These are phyloP conservation scores for Inga leiocalycina DNA, from an alignment of 306 rosid species.

Conservation along the genomic window DNA sequence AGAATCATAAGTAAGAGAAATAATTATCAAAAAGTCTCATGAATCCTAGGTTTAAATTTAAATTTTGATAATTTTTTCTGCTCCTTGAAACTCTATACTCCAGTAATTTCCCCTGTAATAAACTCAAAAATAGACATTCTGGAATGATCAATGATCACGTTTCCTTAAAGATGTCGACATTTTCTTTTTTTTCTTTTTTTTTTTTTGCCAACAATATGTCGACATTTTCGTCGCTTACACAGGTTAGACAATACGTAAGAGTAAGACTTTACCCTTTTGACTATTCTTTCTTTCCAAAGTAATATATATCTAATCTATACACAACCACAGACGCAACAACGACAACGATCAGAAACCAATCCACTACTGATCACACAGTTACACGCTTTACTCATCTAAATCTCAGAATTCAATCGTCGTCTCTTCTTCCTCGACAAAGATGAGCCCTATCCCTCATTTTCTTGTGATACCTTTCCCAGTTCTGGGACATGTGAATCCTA, in stretches of 20 bases:
- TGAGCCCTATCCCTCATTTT: neutral
- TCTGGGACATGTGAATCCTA: conserved; percentile 1
- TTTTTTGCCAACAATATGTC: too few relatives aligned
- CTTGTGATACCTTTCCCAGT: neutral
- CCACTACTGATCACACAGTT: neutral
- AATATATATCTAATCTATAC: too few relatives aligned
- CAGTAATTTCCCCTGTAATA: too few relatives aligned
- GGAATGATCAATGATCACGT: neutral
- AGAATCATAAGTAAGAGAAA: too few relatives aligned
- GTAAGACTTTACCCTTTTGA: neutral
- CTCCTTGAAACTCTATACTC: too few relatives aligned
- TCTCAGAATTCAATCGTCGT: neutral
- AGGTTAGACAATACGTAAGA: neutral
- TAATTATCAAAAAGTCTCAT: too few relatives aligned
- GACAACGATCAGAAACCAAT: too few relatives aligned
- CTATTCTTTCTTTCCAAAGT: neutral
- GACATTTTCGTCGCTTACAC: neutral
- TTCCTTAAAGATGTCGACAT: neutral
- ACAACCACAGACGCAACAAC: too few relatives aligned
- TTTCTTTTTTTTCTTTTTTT: too few relatives aligned
- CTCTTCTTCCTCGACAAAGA: neutral
- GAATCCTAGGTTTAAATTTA: too few relatives aligned
- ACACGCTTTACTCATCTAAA: neutral
- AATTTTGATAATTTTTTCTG: too few relatives aligned
- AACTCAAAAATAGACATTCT: too few relatives aligned